A percentile compares a stretch with the other conserved stretches of the same genome.
Conservation (phyloP, 495 filamentous ascomycete genomes). For the Apodospora peruviana region DNA sequence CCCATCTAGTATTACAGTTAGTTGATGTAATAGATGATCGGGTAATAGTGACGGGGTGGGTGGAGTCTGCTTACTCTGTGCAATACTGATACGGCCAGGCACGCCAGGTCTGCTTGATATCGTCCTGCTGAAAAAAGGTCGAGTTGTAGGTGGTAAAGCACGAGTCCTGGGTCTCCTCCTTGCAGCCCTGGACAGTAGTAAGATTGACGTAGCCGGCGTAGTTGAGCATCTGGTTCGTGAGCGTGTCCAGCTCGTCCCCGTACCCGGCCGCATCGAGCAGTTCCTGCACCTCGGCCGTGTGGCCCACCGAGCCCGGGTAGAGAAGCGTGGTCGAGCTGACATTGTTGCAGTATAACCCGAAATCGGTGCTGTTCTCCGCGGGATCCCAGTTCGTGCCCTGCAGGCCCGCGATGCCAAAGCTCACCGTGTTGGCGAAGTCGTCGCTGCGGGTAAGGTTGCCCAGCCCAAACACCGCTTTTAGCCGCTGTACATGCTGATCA, state of each 20-base stretch:
- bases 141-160: slow-evolving; percentile 51
- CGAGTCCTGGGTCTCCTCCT: slow-evolving; percentile 42
- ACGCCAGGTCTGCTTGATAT: slow-evolving; percentile 44
- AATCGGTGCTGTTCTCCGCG: slow-evolving; percentile 43
- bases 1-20: slow-evolving; percentile 49
- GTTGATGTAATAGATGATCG: slow-evolving; percentile 9
- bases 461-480: slow-evolving; percentile 58
- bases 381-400: slow-evolving; percentile 71
- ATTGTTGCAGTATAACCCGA: slow-evolving; percentile 55
- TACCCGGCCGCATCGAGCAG: slow-evolving; percentile 55
- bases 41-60: neutral
- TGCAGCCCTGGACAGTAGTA: slow-evolving; percentile 22
- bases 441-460: slow-evolving; percentile 49
- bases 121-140: slow-evolving; percentile 45
- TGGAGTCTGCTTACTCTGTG: slow-evolving; percentile 31
- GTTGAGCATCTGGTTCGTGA: slow-evolving; percentile 58
- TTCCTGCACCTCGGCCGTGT: slow-evolving; percentile 36
- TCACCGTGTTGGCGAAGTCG: slow-evolving; percentile 57
- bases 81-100: slow-evolving; percentile 56
- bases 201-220: slow-evolving; percentile 56
- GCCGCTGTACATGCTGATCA: slow-evolving; percentile 36
- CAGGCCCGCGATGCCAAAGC: slow-evolving; percentile 45
- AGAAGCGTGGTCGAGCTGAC: slow-evolving; percentile 44
- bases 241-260: slow-evolving; percentile 32
- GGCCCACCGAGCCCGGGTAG: slow-evolving; percentile 32